Evolutionary conservation across 192 early-diverging fungal species (phyloP).

Genomic region (Geranomyces variabilis): DNA sequence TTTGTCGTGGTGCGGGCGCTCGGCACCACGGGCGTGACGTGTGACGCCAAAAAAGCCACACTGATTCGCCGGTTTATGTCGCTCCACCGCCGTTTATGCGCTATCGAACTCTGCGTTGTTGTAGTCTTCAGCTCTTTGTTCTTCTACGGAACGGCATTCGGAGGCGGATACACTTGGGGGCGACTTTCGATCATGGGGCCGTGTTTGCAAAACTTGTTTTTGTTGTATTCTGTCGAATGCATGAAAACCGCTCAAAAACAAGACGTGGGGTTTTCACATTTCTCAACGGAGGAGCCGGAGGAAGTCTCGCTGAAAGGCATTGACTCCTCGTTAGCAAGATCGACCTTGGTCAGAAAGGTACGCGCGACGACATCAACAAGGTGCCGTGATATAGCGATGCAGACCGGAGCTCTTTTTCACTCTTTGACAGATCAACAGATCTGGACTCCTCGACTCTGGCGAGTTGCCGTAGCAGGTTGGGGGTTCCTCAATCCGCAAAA

Average conservation of each 20-base stretch:
- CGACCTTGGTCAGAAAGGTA: too few species aligned
- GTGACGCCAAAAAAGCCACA: background rate
- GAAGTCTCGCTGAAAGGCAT: too few species aligned
- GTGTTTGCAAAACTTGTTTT: constrained; percentile 8
- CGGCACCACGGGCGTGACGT: background rate
- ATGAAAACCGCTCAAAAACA: constrained; percentile 3
- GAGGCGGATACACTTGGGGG: constrained; percentile 11
- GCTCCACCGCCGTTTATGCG: background rate
- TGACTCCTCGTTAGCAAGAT: too few species aligned
- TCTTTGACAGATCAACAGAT: too few species aligned
- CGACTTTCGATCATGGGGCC: background rate
- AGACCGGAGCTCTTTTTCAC: too few species aligned
- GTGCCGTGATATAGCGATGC: too few species aligned
- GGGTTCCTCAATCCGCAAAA: too few species aligned
- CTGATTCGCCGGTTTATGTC: background rate
- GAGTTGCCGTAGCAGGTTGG: too few species aligned
- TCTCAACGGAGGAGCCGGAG: too few species aligned
- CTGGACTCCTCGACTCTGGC: too few species aligned
- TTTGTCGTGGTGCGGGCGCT: constrained; percentile 2
- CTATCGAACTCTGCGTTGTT: background rate
- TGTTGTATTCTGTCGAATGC: constrained; percentile 17
- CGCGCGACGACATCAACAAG: too few species aligned
- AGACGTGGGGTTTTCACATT: too few species aligned
- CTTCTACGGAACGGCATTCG: background rate
- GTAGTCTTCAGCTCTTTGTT: background rate